These are phyloP conservation scores for Hemerocallis citrina DNA, from an alignment of 106 monocot genomes.

Conservation along the genomic window DNA sequence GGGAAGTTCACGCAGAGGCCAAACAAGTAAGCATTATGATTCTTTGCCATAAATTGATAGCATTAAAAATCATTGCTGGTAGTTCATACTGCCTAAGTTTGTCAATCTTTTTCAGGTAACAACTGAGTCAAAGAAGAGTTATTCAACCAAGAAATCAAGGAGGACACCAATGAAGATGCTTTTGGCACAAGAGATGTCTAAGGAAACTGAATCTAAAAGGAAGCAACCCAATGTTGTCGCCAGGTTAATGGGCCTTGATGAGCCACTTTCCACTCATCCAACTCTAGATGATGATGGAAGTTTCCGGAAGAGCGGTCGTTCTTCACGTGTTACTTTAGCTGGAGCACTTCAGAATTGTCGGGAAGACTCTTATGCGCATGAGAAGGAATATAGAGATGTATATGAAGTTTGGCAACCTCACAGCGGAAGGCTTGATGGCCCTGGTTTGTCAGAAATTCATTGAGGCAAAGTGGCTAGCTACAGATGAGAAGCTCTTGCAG, in stretches of 20 bases:
- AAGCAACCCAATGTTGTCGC: conserved; percentile 70
- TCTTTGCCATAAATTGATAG: background rate
- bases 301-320: conserved; percentile 6
- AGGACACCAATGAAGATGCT: conserved; percentile 81
- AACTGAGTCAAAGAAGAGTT: conserved; percentile 31
- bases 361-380: background rate
- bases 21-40: conserved; percentile 21
- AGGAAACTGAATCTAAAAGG: conserved; percentile 37
- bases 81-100: background rate
- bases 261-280: conserved; percentile 30
- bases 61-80: background rate
- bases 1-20: conserved; percentile 18
- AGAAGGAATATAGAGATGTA: conserved; percentile 39
- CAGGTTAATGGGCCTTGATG: conserved; percentile 84
- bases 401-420: conserved; percentile 25
- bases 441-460: conserved; percentile 83
- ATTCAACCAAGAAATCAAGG: conserved; percentile 28
- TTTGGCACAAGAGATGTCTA: conserved; percentile 77
- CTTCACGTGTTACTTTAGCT: conserved; percentile 2
- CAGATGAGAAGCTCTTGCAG: conserved; percentile 59
- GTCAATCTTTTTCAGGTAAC: conserved; percentile 22
- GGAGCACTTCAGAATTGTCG: conserved; percentile 3
- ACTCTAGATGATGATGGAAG: conserved; percentile 7
- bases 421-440: conserved; percentile 33
- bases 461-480: conserved; percentile 74